Evolutionary conservation across 1,139 yeast genomes (phyloP).

Genomic region (Debaryomyces coudertii): DNA sequence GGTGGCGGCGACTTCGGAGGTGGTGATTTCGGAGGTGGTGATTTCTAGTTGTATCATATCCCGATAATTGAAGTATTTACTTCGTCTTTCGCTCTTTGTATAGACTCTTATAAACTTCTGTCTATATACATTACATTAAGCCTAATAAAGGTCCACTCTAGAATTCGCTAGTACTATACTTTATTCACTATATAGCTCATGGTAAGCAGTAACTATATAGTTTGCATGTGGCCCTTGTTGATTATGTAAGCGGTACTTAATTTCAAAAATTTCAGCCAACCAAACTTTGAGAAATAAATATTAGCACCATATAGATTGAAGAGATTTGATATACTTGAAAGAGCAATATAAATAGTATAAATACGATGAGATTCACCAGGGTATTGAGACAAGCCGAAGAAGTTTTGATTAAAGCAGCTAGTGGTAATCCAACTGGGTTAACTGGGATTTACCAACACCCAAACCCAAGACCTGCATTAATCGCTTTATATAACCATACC

Average conservation of each 20-base stretch:
- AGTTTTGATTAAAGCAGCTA: constrained; percentile 65
- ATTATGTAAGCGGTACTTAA: constrained; percentile 17
- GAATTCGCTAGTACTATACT: not conserved
- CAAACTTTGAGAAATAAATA: constrained; percentile 21
- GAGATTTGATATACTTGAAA: not conserved
- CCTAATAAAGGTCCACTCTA: too few relatives aligned
- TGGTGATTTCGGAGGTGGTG: constrained; percentile 33
- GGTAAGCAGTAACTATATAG: not conserved
- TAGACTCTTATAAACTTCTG: not conserved
- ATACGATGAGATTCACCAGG: constrained; percentile 45
- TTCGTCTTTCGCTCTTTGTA: not conserved
- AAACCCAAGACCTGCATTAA: constrained; percentile 79
- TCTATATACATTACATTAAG: not conserved
- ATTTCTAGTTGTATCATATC: constrained; percentile 14
- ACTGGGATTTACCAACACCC: constrained; percentile 82
- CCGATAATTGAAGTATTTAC: not conserved
- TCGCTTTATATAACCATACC: constrained; percentile 72
- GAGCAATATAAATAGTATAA: constrained; percentile 1
- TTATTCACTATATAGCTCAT: not conserved
- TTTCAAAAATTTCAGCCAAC: constrained; percentile 27
- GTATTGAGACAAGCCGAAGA: constrained; percentile 56
- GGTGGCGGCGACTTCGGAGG: constrained; percentile 29
- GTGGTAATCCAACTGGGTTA: constrained; percentile 78
- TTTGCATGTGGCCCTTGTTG: constrained; percentile 17
- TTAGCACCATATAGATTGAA: not conserved